Base-by-base conservation (phyloP, 2,329 filamentous ascomycete species). In the Botryotinia narcissicola region DNA sequence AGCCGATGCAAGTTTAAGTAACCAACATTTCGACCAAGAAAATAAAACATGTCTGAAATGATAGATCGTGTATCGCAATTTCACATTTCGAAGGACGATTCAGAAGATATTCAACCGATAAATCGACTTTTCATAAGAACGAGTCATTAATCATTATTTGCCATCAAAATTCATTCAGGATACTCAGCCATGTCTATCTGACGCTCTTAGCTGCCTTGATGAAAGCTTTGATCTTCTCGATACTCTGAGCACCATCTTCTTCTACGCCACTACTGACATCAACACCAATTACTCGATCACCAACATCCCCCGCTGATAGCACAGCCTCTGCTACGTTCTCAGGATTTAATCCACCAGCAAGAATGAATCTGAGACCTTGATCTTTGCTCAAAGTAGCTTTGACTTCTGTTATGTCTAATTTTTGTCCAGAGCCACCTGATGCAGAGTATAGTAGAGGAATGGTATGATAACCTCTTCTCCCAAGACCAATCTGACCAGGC, bases 241-340 rank as follows among this genome's bases (percentile, higher is more conserved):
- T 79, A 82, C 91, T 92, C 83, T 99, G 96, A 80, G 89, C 85
- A 3, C 94, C 95, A 78, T 92, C 88, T 51, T 90, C 90, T 83
- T 98, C 96, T 3, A 99, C 94, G 0, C 97, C 97, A 80, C 93
- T 97, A 82, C 94, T 97, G 32, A 97, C 93, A 84, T 99, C 96
- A 5, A 99, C 92, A 2, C 92, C 95, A 48, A 94, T 84, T 20
- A 98, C 88, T 74, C 91, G 89, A 16, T 85, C 85, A 40, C 85
- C 85, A 16, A 89, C 81, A 10, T 87, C 84, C 0, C 90, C 91
- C 25, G 95, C 84, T 22, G 87, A 86, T 35, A 85, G 84, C 29
- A 99, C 84, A 12, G 89, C 87, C 8, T 89, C 85, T 1, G 84
- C 85, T 8, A 99, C 92, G 79, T 98, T 99, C 4, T 91, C 89